A percentile compares a stretch with the other conserved stretches of the same genome.
Conservation (phyloP, 2,329 filamentous ascomycete species). For the Colletotrichum camelliae region DNA sequence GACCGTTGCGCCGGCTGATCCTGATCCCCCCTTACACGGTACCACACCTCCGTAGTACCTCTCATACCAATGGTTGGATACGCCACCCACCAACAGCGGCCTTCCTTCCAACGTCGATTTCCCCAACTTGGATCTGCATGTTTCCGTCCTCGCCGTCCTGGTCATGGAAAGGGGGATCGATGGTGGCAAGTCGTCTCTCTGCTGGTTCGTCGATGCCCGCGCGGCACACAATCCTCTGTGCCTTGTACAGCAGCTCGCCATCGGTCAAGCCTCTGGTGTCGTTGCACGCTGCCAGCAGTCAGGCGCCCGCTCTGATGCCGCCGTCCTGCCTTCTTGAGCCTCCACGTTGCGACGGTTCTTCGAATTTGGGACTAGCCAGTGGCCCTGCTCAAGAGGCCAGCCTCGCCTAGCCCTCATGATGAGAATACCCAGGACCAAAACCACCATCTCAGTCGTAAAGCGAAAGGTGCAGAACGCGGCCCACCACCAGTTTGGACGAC, state of each 20-base stretch:
- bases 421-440: not conserved
- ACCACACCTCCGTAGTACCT: not conserved
- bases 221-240: not conserved
- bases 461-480: not conserved
- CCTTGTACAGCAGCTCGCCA: not conserved
- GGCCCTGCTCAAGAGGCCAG: not conserved
- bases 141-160: not conserved
- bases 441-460: not conserved
- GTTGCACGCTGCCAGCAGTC: not conserved
- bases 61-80: not conserved
- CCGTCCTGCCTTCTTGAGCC: conserved; percentile 10
- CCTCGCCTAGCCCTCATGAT: not conserved
- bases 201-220: not conserved
- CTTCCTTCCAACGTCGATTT: not conserved
- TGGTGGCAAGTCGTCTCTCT: not conserved
- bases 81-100: not conserved
- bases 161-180: not conserved
- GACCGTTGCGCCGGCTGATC: not conserved
- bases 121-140: conserved; percentile 7
- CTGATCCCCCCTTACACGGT: not conserved
- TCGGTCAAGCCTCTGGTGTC: not conserved
- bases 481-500: not conserved
- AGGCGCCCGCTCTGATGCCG: conserved; percentile 15
- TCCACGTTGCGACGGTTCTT: conserved; percentile 8
- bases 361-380: not conserved